Evolutionary conservation across 306 rosid genomes (phyloP), one percentile per base, ranked within the genome.

Genomic region (Cucurbita moschata): DNA sequence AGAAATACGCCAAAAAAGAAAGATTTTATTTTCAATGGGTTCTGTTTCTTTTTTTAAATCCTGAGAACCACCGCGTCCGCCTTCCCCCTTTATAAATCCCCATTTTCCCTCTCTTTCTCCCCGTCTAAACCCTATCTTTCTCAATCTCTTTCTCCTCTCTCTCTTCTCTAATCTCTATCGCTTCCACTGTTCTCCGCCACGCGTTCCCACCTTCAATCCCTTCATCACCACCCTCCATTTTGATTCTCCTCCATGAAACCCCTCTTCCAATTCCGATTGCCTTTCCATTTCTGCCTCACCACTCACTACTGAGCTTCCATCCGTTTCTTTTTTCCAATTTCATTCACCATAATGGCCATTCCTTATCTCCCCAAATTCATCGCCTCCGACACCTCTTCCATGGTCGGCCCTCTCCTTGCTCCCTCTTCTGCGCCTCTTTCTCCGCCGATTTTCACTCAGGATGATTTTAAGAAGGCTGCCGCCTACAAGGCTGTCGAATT

Each of bases 401-500:
- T 87, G 81, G 87, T 84, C 65, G 81, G 86, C 0, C 85, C 82
- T 3, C 85, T 92, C 21, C 65, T 81, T 18, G 30, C 72, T 0
- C 77, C 89, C 5, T 76, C 91, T 5, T 77, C 87, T 0, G 49
- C 77, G 1, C 69, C 85, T 2, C 61, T 56, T 0, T 51, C 79
- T 0, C 75, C 85, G 14, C 86, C 84, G 1, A 80, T 85, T 74
- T 79, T 90, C 19, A 77, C 90, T 77, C 98, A 90, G 19, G 96
- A 93, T 38, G 97, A 92, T 71, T 74, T 89, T 74, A 91, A 91
- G 87, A 89, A 86, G 76, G 86, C 88, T 39, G 97, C 97, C 0
- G 97, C 97, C 18, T 89, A 89, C 84, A 92, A 87, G 71, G 97
- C 97, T 19, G 96, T 89, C 6, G 97, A 92, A 26, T 86, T 78